phyloP scores from a whole-genome alignment of 2,329 filamentous ascomycete genomes.

The Aplosporella prunicola region DNA sequence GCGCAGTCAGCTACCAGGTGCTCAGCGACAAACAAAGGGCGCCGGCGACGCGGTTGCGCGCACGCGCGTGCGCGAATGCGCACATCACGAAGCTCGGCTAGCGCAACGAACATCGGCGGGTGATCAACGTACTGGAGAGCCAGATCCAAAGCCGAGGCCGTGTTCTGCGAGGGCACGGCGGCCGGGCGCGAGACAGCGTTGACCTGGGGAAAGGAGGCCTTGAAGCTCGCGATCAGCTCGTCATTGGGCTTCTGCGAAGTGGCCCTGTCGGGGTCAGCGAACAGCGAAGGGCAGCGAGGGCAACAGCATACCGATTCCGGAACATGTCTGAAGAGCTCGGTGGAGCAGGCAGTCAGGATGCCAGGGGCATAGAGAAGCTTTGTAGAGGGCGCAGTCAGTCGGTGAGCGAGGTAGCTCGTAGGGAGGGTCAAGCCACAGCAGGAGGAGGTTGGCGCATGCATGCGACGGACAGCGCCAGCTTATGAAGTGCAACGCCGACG shows the following conservation, averaged over 20 bases:
- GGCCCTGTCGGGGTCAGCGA: constrained; percentile 42
- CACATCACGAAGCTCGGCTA: constrained; percentile 7
- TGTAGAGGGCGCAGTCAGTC: neutral
- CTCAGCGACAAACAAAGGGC: neutral
- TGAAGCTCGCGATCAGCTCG: constrained; percentile 75
- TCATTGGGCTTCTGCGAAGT: constrained; percentile 79
- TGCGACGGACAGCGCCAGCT: constrained; percentile 9
- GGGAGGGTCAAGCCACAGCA: neutral
- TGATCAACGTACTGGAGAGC: constrained; percentile 32
- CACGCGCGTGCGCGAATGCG: neutral
- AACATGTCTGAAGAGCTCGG: constrained; percentile 33
- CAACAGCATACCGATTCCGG: constrained; percentile 36
- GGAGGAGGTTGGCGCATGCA: constrained; percentile 8
- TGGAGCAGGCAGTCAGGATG: constrained; percentile 17
- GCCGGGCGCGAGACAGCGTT: constrained; percentile 31
- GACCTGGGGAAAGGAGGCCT: constrained; percentile 71
- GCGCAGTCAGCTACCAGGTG: neutral
- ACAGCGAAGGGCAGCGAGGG: constrained; percentile 13
- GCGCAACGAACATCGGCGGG: constrained; percentile 12
- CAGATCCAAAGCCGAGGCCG: constrained; percentile 32
- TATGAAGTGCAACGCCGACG: constrained; percentile 10
- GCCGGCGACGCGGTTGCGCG: neutral
- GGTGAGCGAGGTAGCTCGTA: neutral
- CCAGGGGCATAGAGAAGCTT: constrained; percentile 22
- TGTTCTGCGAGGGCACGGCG: constrained; percentile 32